Base-by-base conservation (phyloP, 2,329 filamentous ascomycete species). In the Fusarium nelsonii region DNA sequence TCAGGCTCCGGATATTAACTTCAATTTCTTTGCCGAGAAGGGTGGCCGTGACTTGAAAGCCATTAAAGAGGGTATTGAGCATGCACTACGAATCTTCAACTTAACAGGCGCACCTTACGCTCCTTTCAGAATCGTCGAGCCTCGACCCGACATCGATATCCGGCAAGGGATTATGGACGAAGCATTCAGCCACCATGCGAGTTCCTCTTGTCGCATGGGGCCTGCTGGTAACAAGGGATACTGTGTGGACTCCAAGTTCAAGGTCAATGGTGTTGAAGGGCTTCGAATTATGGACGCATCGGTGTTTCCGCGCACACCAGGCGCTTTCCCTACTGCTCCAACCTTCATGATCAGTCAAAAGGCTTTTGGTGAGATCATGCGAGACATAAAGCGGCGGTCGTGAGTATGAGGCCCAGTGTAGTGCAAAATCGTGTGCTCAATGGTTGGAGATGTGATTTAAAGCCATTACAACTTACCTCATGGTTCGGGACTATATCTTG, bases 1-100 rank as follows among this genome's bases (percentile, higher is more conserved):
- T 3, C 89, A 91, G 58, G 81, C 83, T 0, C 90, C 91, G 0
- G 77, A 85, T 9, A 90, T 92, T 68, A 80, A 82, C 54, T 91
- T 89, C 80, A 86, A 88, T 76, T 90, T 84, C 75, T 89, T 87
- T 78, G 79, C 83, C 2, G 55, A 70, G 26, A 41, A 61, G 3
- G 63, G 59, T 6, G 63, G 63, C 1, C 40, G 58, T 0, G 66
- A 72, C 20, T 50, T 72, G 0, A 57, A 57, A 30, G 59, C 57
- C 9, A 46, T 71, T 1, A 49, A 59, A 16, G 65, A 73, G 26
- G 66, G 60, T 8, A 63, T 75, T 16, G 65, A 71, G 36, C 64
- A 63, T 14, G 44, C 65, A 3, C 33, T 69, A 16, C 46, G 49
- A 4, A 68, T 73, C 28, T 23, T 85, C 32, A 73, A 72, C 14